These are phyloP conservation scores for Aureobasidium sp. DNA, from an alignment of 2,329 filamentous ascomycete species.

Conservation along the genomic window DNA sequence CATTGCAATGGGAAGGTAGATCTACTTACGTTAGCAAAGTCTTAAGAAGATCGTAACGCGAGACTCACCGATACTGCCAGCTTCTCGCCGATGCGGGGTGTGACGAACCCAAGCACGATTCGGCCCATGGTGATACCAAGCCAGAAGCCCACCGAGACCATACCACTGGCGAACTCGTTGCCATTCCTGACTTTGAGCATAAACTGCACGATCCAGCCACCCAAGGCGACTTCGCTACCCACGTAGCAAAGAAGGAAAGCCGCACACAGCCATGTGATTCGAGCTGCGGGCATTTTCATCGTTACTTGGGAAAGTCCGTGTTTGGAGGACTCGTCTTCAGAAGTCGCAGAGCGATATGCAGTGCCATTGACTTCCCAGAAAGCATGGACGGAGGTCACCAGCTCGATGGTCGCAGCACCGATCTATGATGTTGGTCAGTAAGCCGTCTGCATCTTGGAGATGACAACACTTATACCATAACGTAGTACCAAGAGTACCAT, in stretches of 20 bases:
- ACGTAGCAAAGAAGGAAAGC: constrained; percentile 71
- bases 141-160: constrained; percentile 56
- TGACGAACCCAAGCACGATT: constrained; percentile 65
- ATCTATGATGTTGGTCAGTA: constrained; percentile 26
- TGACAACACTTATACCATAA: constrained; percentile 45
- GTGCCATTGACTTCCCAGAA: constrained; percentile 58
- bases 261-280: constrained; percentile 61
- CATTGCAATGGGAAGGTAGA: constrained; percentile 57
- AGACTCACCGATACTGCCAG: constrained; percentile 35
- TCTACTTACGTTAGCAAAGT: constrained; percentile 21
- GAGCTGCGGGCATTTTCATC: constrained; percentile 38
- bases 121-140: constrained; percentile 69
- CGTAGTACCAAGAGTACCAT: constrained; percentile 71
- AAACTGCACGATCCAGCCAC: constrained; percentile 51
- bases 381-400: constrained; percentile 41
- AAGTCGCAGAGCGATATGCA: constrained; percentile 45
- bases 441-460: not conserved
- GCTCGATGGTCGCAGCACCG: constrained; percentile 47
- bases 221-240: constrained; percentile 65
- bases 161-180: not conserved
- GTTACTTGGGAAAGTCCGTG: not conserved
- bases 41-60: not conserved
- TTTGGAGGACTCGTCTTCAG: constrained; percentile 20
- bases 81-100: constrained; percentile 64
- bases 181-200: not conserved